phyloP scores from a whole-genome alignment of 257 asterid genomes.

The Vinca minor region DNA sequence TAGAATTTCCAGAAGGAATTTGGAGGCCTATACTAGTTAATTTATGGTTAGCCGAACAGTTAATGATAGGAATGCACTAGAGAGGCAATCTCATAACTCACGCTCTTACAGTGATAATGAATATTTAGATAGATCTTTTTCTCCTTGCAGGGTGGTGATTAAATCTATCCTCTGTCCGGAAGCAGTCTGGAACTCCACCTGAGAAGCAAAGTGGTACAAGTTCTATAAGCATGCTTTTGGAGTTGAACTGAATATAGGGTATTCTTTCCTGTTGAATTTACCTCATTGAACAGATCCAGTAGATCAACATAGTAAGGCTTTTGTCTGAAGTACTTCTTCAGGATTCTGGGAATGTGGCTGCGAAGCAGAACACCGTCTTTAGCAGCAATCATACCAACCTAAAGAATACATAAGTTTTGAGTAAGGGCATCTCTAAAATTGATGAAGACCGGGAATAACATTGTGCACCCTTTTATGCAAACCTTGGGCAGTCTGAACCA shows the following conservation, averaged over 20 bases:
- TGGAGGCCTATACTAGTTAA: too few species aligned
- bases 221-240: background rate
- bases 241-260: background rate
- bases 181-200: conserved; percentile 58
- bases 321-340: conserved; percentile 78
- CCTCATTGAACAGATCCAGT: conserved; percentile 92
- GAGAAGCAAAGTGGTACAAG: background rate
- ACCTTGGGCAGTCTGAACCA: conserved; percentile 83
- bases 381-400: conserved; percentile 90
- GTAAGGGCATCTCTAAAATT: background rate
- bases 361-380: conserved; percentile 86
- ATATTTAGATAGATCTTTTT: conserved; percentile 80
- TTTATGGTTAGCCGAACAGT: too few species aligned
- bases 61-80: too few species aligned
- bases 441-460: conserved; percentile 8
- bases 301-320: conserved; percentile 82
- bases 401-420: conserved; percentile 12
- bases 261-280: conserved; percentile 20
- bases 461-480: conserved; percentile 20
- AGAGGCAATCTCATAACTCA: too few species aligned
- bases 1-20: too few species aligned
- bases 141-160: conserved; percentile 81
- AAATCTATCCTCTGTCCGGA: conserved; percentile 97
- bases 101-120: conserved; percentile 69
- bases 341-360: conserved; percentile 90